A percentile compares a stretch with the other conserved stretches of the same genome.
Evolutionary conservation across 306 rosid genomes (phyloP).

Genomic region (Cicer arietinum): DNA sequence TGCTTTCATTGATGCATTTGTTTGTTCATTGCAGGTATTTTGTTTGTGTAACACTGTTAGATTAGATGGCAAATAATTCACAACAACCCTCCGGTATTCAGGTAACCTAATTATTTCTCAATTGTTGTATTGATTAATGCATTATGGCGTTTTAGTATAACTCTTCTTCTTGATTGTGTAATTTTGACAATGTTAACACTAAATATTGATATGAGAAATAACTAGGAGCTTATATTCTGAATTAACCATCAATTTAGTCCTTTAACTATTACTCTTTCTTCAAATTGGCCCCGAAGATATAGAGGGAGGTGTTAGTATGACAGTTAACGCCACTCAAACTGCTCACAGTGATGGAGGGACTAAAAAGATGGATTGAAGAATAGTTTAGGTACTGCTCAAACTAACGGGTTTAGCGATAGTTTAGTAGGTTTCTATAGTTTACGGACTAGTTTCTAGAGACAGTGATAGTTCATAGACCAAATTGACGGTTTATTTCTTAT

Average conservation of each 20-base stretch:
- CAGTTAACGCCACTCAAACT: neutral
- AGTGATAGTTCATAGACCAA: neutral
- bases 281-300: neutral
- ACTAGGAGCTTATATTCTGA: neutral
- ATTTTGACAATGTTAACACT: neutral
- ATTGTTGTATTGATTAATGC: neutral
- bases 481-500: neutral
- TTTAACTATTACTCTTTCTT: neutral
- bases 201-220: constrained; percentile 33
- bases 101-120: constrained; percentile 54
- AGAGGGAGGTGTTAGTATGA: neutral
- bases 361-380: neutral
- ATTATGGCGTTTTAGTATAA: constrained; percentile 4
- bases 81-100: constrained; percentile 78
- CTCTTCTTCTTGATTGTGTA: constrained; percentile 13
- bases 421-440: neutral
- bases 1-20: constrained; percentile 12
- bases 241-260: neutral
- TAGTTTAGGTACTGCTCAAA: neutral
- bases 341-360: neutral
- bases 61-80: constrained; percentile 64
- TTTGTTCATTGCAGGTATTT: constrained; percentile 39
- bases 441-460: neutral
- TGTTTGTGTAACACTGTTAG: constrained; percentile 50
- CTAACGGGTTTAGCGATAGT: neutral